Conservation (phyloP, 371 early-diverging fungal species). For the Mortierella sp. region DNA sequence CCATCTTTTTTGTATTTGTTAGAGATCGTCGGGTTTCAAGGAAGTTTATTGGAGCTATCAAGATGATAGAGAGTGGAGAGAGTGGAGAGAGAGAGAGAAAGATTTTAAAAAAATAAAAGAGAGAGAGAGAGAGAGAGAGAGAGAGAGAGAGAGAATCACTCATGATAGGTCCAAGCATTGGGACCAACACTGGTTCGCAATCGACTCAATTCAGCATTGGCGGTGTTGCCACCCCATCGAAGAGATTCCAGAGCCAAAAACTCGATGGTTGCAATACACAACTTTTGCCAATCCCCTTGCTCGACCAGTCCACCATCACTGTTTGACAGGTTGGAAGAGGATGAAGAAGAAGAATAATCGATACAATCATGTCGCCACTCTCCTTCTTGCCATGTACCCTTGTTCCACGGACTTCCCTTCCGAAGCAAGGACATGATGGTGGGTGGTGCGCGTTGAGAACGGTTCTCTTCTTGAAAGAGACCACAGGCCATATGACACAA, state of each 20-base stretch:
- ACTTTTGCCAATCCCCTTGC: slow-evolving; percentile 43
- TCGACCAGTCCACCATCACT: slow-evolving; percentile 14
- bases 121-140: not conserved
- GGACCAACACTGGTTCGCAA: slow-evolving; percentile 32
- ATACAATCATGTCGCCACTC: slow-evolving; percentile 28
- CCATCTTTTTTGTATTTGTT: too few species aligned
- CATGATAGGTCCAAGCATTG: slow-evolving; percentile 40
- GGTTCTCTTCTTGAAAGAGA: slow-evolving; percentile 30
- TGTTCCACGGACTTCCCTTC: slow-evolving; percentile 39
- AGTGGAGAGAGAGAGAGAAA: not conserved
- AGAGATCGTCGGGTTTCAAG: too few species aligned
- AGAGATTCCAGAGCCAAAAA: slow-evolving; percentile 43
- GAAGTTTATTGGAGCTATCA: too few species aligned
- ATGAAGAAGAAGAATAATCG: slow-evolving; percentile 11
- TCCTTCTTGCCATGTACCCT: slow-evolving; percentile 50
- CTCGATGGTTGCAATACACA: slow-evolving; percentile 43
- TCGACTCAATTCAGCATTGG: slow-evolving; percentile 44
- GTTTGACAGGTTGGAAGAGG: not conserved
- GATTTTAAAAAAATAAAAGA: not conserved
- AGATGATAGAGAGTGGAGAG: too few species aligned
- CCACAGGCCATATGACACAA: slow-evolving; percentile 52
- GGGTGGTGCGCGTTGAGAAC: slow-evolving; percentile 13
- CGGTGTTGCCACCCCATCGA: slow-evolving; percentile 41
- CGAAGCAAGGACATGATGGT: slow-evolving; percentile 48
- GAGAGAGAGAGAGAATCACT: slow-evolving; percentile 4